These are phyloP conservation scores for Nicotiana otophora DNA, from an alignment of 257 asterid genomes.

Conservation along the genomic window DNA sequence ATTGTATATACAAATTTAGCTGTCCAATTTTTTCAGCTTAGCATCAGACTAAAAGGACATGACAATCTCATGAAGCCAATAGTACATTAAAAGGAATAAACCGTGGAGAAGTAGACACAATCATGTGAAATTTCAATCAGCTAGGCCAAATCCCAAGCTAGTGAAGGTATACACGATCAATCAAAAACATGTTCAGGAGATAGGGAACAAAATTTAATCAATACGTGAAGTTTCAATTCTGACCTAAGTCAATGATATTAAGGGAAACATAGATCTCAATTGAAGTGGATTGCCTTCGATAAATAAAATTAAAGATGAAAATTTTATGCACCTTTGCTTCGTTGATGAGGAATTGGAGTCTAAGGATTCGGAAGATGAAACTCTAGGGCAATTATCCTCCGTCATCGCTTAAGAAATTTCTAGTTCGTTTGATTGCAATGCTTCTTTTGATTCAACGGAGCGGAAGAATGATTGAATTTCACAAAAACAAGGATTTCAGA, in stretches of 20 bases:
- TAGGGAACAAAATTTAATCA: neutral
- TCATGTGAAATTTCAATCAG: neutral
- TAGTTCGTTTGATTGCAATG: neutral
- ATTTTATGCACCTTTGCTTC: constrained; percentile 56
- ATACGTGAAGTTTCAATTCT: neutral
- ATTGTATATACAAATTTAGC: neutral
- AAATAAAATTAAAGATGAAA: neutral
- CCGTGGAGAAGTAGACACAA: neutral
- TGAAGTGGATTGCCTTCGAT: neutral
- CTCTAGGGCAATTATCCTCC: constrained; percentile 61
- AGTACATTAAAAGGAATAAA: neutral
- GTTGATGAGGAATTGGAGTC: constrained; percentile 40
- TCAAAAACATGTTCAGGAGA: neutral
- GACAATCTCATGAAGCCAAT: neutral
- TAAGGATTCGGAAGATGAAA: constrained; percentile 42
- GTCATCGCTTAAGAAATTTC: constrained; percentile 33
- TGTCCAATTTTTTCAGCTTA: neutral
- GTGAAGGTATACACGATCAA: neutral
- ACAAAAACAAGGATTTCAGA: neutral
- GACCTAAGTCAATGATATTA: constrained; percentile 1
- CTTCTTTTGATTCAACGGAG: neutral
- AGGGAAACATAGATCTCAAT: neutral
- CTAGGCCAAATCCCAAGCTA: neutral
- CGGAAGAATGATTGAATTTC: neutral
- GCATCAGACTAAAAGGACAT: neutral